These are phyloP conservation scores for Eustoma russellianum DNA, from an alignment of 257 asterid genomes.

Conservation along the genomic window DNA sequence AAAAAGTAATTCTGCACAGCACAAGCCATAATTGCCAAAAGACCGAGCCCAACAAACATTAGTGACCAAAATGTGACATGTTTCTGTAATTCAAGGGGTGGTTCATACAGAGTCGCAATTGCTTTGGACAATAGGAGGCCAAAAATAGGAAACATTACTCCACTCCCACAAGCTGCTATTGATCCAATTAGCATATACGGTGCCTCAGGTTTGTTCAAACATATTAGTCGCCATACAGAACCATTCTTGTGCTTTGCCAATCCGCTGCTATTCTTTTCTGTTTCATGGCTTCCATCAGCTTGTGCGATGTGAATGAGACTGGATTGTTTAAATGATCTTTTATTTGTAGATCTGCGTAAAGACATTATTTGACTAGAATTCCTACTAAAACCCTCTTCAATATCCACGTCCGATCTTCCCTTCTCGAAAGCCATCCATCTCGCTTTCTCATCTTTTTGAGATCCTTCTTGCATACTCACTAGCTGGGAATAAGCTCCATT, in stretches of 20 bases:
- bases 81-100: conserved; percentile 31
- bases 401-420: conserved; percentile 11
- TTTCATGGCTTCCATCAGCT: conserved; percentile 19
- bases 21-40: conserved; percentile 18
- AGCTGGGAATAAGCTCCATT: conserved; percentile 71
- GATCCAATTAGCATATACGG: conserved; percentile 54
- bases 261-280: conserved; percentile 16
- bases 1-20: conserved; percentile 64
- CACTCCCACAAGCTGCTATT: conserved; percentile 44
- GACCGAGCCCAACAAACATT: conserved; percentile 41
- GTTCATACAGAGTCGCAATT: conserved; percentile 53
- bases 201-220: conserved; percentile 53
- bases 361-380: conserved; percentile 43
- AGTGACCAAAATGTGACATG: conserved; percentile 59
- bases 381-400: conserved; percentile 33
- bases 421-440: conserved; percentile 8
- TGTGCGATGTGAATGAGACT: conserved; percentile 24
- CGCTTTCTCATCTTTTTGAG: conserved; percentile 20
- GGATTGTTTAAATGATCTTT: conserved; percentile 46
- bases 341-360: conserved; percentile 37
- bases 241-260: conserved; percentile 26
- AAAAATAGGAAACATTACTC: conserved; percentile 52
- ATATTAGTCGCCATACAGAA: conserved; percentile 40
- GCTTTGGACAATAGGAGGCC: conserved; percentile 61
- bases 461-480: conserved; percentile 54